These are phyloP conservation scores for Saccharomycopsis microspora DNA, from an alignment of 805 yeast species.

Conservation along the genomic window DNA sequence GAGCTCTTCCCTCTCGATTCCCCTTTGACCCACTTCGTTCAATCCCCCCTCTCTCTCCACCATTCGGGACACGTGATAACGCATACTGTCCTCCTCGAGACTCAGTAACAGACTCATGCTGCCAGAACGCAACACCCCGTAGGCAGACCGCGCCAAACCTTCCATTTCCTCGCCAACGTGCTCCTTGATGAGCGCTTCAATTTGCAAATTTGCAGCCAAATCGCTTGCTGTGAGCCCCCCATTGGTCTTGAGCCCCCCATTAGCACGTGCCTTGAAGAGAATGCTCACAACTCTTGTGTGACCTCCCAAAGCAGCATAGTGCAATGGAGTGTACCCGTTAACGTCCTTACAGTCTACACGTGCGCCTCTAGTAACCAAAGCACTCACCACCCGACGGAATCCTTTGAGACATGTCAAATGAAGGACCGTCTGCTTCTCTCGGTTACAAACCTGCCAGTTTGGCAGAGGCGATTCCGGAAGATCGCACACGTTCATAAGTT, in stretches of 20 bases:
- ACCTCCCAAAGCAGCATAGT: constrained; percentile 73
- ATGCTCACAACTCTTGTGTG: constrained; percentile 53
- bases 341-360: constrained; percentile 63
- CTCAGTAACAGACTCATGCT: constrained; percentile 14
- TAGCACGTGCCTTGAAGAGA: constrained; percentile 55
- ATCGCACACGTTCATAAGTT: constrained; percentile 54
- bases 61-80: constrained; percentile 26
- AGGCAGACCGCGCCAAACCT: neutral
- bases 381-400: constrained; percentile 46
- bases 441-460: constrained; percentile 61
- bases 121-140: constrained; percentile 1
- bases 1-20: constrained; percentile 17
- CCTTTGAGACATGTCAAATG: constrained; percentile 80
- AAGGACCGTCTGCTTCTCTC: constrained; percentile 76
- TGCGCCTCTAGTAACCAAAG: constrained; percentile 55
- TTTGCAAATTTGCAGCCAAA: constrained; percentile 27
- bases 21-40: constrained; percentile 18
- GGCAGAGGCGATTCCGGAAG: constrained; percentile 40
- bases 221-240: constrained; percentile 37
- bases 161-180: neutral
- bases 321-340: constrained; percentile 80
- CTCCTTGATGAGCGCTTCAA: constrained; percentile 21
- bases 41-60: constrained; percentile 19
- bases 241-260: constrained; percentile 36
- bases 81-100: constrained; percentile 20